Conservation (phyloP, 108 stramenopile species). For the Cyclotella sp. region DNA sequence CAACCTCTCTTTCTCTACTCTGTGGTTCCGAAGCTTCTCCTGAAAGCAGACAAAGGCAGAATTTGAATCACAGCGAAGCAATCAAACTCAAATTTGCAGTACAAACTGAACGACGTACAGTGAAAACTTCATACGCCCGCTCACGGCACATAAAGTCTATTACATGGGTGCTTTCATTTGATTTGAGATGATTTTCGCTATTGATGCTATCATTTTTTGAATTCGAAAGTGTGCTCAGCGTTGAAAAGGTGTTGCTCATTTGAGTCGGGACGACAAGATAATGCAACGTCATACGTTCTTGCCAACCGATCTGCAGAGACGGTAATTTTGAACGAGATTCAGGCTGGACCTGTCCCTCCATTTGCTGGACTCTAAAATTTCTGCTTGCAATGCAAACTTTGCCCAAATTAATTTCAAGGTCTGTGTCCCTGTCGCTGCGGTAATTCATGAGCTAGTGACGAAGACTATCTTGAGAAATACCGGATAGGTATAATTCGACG, state of each 20-base stretch:
- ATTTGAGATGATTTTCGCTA: constrained; percentile 9
- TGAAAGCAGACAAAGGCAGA: neutral
- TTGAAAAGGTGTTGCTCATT: constrained; percentile 30
- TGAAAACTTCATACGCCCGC: constrained; percentile 67
- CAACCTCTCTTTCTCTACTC: constrained; percentile 40
- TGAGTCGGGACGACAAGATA: constrained; percentile 64
- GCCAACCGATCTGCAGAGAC: constrained; percentile 69
- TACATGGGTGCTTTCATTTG: constrained; percentile 17
- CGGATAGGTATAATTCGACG: neutral
- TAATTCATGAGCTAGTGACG: constrained; percentile 66
- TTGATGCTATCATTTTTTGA: constrained; percentile 21
- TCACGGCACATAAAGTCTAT: constrained; percentile 79
- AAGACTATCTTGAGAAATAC: constrained; percentile 5
- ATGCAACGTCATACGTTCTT: constrained; percentile 78
- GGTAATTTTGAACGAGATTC: constrained; percentile 26
- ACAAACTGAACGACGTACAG: constrained; percentile 34
- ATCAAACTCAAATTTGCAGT: neutral
- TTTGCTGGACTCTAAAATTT: constrained; percentile 59
- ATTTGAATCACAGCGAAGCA: neutral
- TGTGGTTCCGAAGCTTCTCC: constrained; percentile 37
- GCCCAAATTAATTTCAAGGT: constrained; percentile 63
- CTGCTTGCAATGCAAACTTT: constrained; percentile 77
- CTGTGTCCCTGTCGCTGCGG: constrained; percentile 73
- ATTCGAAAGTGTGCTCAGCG: constrained; percentile 60
- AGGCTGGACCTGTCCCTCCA: constrained; percentile 63